Percentiles rank a stretch among this genome's conserved stretches.
phyloP scores from a whole-genome alignment of 352 stramenopile species.

The Phytophthora melonis region DNA sequence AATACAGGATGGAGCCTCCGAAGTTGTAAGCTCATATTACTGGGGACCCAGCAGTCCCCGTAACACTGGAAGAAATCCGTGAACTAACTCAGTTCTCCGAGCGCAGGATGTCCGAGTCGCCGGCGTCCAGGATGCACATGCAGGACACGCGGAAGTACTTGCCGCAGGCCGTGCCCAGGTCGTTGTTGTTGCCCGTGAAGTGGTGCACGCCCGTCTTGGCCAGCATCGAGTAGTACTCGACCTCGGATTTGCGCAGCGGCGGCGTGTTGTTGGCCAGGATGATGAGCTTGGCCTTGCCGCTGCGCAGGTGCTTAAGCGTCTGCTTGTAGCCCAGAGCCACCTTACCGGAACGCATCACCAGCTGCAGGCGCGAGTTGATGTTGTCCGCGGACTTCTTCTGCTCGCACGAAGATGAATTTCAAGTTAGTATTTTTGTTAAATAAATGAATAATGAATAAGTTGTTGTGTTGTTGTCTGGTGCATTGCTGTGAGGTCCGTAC shows the following conservation, averaged over 20 bases:
- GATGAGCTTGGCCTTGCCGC: slow-evolving; percentile 97
- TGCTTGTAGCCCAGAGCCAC: slow-evolving; percentile 99
- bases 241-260: slow-evolving; percentile 98
- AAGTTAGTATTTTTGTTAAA: neutral
- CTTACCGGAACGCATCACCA: slow-evolving; percentile 99
- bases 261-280: slow-evolving; percentile 98
- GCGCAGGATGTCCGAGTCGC: slow-evolving; percentile 99
- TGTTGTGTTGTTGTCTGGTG: too few species aligned
- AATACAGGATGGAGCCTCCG: neutral
- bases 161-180: slow-evolving; percentile 98
- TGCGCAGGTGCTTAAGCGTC: slow-evolving; percentile 97
- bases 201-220: slow-evolving; percentile 99
- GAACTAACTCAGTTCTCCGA: slow-evolving; percentile 24
- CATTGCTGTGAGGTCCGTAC: slow-evolving; percentile 39
- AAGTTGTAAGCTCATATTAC: slow-evolving; percentile 15
- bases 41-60: neutral
- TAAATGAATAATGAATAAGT: neutral
- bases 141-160: slow-evolving; percentile 99
- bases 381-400: slow-evolving; percentile 98
- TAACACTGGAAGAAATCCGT: slow-evolving; percentile 2
- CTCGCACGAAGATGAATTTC: slow-evolving; percentile 30
- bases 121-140: slow-evolving; percentile 96
- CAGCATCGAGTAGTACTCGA: slow-evolving; percentile 99
- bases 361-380: slow-evolving; percentile 99
- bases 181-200: slow-evolving; percentile 40